phyloP scores from a whole-genome alignment of 2,329 filamentous ascomycete genomes.

The Cladorrhinum sp. region DNA sequence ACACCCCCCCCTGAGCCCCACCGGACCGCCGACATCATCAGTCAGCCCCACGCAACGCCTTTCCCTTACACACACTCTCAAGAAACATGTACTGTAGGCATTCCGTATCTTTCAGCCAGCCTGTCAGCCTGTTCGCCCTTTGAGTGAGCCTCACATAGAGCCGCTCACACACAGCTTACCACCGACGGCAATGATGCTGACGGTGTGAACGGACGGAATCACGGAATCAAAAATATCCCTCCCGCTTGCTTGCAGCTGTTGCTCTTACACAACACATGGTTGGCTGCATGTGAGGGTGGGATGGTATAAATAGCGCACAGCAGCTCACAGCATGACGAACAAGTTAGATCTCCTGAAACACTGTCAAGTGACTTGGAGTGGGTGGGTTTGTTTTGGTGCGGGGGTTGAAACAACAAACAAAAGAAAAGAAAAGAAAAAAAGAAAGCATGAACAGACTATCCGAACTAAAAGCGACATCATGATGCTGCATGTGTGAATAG shows the following conservation, averaged over 20 bases:
- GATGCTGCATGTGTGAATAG: background rate
- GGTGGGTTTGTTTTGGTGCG: background rate
- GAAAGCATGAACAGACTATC: too few species aligned
- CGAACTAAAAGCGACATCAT: background rate
- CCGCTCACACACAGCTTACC: background rate
- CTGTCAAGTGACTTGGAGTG: background rate
- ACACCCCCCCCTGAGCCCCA: background rate
- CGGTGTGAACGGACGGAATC: background rate
- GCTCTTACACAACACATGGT: background rate
- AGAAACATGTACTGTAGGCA: background rate
- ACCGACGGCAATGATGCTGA: background rate
- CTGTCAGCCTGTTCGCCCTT: background rate
- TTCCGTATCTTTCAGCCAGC: background rate
- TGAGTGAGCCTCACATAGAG: background rate
- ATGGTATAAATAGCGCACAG: background rate
- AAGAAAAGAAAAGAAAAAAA: background rate
- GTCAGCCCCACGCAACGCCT: conserved; percentile 1
- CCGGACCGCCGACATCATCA: background rate
- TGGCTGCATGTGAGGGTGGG: background rate
- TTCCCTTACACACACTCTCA: too few species aligned
- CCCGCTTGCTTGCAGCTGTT: background rate
- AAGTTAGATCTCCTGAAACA: background rate
- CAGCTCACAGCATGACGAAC: background rate
- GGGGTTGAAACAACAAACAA: background rate
- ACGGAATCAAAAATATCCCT: background rate